phyloP scores from a whole-genome alignment of 1,139 yeast genomes.

The Pichia sp. region DNA sequence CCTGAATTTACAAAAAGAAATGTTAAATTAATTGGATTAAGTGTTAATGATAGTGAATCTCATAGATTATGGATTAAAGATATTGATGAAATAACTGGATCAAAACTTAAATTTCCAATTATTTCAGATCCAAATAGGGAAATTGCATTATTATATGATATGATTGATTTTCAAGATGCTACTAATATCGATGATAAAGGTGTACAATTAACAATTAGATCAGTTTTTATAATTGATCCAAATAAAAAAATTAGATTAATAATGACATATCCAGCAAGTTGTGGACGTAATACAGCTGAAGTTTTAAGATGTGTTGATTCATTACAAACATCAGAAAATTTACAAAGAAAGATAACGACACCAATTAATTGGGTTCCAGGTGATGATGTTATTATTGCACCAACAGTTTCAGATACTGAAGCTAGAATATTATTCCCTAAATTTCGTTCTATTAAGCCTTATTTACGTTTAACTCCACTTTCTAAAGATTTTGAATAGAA shows the following conservation, averaged over 20 bases:
- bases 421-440: slow-evolving; percentile 70
- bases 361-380: slow-evolving; percentile 88
- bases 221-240: slow-evolving; percentile 81
- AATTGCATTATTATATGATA: slow-evolving; percentile 64
- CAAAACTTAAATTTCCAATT: slow-evolving; percentile 66
- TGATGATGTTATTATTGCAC: slow-evolving; percentile 79
- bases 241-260: slow-evolving; percentile 65
- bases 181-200: slow-evolving; percentile 55
- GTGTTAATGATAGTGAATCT: slow-evolving; percentile 64
- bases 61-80: slow-evolving; percentile 81
- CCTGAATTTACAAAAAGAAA: slow-evolving; percentile 74
- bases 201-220: slow-evolving; percentile 64
- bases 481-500: slow-evolving; percentile 2
- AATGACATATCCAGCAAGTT: slow-evolving; percentile 75
- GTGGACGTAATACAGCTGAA: slow-evolving; percentile 86
- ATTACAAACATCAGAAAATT: slow-evolving; percentile 64
- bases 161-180: slow-evolving; percentile 68
- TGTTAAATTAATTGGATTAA: slow-evolving; percentile 71
- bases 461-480: slow-evolving; percentile 50
- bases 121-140: slow-evolving; percentile 71
- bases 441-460: slow-evolving; percentile 72
- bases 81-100: slow-evolving; percentile 69
- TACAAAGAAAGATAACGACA: slow-evolving; percentile 55
- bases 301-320: slow-evolving; percentile 77
- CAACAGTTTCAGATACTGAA: slow-evolving; percentile 61